Percentiles rank a stretch among this genome's conserved stretches.
Conservation (phyloP, 768 basidiomycete genomes). For the Tricholoma terreum region DNA sequence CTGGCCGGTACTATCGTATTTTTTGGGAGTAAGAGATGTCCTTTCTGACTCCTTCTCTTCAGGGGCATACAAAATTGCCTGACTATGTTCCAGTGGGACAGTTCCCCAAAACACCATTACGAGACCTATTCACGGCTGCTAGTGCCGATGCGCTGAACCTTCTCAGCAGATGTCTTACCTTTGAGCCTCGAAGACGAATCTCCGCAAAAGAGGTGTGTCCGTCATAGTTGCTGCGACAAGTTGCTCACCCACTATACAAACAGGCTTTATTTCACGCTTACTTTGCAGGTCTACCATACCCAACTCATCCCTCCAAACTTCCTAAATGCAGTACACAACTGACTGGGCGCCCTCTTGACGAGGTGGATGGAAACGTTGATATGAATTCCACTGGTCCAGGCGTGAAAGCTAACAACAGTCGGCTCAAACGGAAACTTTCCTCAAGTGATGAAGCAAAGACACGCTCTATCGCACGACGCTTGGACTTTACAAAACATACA, state of each 20-base stretch:
- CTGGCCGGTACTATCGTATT: conserved; percentile 73
- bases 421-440: conserved; percentile 71
- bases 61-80: conserved; percentile 90
- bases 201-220: conserved; percentile 69
- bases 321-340: conserved; percentile 64
- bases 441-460: conserved; percentile 46
- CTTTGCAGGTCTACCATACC: conserved; percentile 82
- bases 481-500: conserved; percentile 64
- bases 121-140: conserved; percentile 89
- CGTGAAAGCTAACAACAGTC: conserved; percentile 52
- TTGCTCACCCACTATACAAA: not conserved
- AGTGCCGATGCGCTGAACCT: conserved; percentile 83
- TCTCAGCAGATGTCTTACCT: conserved; percentile 73
- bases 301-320: conserved; percentile 84
- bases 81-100: conserved; percentile 86
- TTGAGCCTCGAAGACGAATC: conserved; percentile 83
- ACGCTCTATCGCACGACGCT: conserved; percentile 62
- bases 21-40: not conserved
- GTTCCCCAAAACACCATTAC: conserved; percentile 78
- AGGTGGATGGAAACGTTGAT: conserved; percentile 74
- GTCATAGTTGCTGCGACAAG: not conserved
- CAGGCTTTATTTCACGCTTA: conserved; percentile 87
- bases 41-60: not conserved
- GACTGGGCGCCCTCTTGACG: conserved; percentile 60
- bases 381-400: conserved; percentile 46